phyloP scores from a whole-genome alignment of 1,139 yeast genomes.

The Wickerhamiella pararugosa region DNA sequence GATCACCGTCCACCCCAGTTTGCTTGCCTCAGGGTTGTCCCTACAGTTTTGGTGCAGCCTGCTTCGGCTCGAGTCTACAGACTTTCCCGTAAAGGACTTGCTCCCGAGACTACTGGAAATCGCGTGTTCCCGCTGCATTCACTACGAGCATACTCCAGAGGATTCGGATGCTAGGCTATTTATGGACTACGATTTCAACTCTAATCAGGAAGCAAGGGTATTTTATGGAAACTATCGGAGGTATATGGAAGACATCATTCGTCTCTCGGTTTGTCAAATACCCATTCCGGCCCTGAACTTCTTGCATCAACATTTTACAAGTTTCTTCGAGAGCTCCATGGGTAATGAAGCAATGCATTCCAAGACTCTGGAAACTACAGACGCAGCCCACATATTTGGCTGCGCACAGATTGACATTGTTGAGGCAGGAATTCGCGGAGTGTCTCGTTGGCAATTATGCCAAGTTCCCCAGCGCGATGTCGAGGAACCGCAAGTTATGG shows the following conservation, averaged over 20 bases:
- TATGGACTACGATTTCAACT: conserved; percentile 75
- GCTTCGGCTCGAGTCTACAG: conserved; percentile 57
- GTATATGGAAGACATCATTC: conserved; percentile 77
- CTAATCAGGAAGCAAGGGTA: conserved; percentile 62
- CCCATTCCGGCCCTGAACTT: conserved; percentile 73
- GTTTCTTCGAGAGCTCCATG: conserved; percentile 56
- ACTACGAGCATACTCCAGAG: conserved; percentile 54
- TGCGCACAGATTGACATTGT: conserved; percentile 73
- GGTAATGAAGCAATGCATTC: conserved; percentile 53
- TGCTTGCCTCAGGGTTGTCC: conserved; percentile 82
- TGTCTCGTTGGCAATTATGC: conserved; percentile 96
- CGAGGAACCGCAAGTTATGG: conserved; percentile 33
- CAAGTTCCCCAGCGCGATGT: conserved; percentile 27
- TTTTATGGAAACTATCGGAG: conserved; percentile 71
- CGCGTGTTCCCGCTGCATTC: conserved; percentile 65
- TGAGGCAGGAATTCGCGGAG: conserved; percentile 83
- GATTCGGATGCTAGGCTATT: conserved; percentile 49
- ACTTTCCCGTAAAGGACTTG: conserved; percentile 33
- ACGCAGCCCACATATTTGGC: conserved; percentile 61
- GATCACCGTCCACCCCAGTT: conserved; percentile 71
- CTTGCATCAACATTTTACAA: conserved; percentile 61
- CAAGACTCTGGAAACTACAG: conserved; percentile 38
- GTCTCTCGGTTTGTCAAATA: conserved; percentile 73
- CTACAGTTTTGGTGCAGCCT: conserved; percentile 92
- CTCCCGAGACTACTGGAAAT: conserved; percentile 57